Evolutionary conservation across 441 rosid genomes (phyloP).

Genomic region (Omphalea diandra): DNA sequence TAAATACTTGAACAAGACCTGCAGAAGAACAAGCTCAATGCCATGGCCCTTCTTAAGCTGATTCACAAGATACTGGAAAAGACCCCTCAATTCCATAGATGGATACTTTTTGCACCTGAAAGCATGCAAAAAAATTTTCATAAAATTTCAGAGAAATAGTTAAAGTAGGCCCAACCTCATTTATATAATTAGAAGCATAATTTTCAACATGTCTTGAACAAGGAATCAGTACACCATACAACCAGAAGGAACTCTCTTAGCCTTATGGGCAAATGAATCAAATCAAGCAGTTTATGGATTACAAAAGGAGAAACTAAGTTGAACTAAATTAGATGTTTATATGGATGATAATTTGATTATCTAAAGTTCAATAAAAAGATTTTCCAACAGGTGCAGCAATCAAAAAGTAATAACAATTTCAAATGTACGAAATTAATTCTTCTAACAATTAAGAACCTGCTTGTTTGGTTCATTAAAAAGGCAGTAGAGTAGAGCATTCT

Average conservation of each 20-base stretch:
- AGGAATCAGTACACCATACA: not conserved
- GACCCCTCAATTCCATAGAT: constrained; percentile 99
- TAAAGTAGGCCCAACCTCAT: not conserved
- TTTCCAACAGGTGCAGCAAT: not conserved
- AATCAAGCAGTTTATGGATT: not conserved
- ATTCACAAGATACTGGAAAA: constrained; percentile 98
- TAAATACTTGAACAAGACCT: constrained; percentile 51
- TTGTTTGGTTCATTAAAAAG: not conserved
- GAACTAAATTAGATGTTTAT: no score
- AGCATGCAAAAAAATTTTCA: constrained; percentile 19
- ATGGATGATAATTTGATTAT: not conserved
- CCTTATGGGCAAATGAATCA: not conserved
- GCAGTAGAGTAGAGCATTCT: not conserved
- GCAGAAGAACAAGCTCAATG: constrained; percentile 96
- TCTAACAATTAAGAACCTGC: not conserved
- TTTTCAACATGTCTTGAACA: not conserved
- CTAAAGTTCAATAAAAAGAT: not conserved
- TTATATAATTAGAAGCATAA: constrained; percentile 16
- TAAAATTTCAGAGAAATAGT: constrained; percentile 10
- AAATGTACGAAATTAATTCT: not conserved
- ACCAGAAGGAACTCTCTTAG: not conserved
- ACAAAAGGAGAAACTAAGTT: not conserved
- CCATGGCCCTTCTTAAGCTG: constrained; percentile 97
- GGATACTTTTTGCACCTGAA: constrained; percentile 99
- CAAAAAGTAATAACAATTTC: not conserved